Base-by-base conservation (phyloP, 2,329 filamentous ascomycete species). In the Rhynchosporium graminicola region DNA sequence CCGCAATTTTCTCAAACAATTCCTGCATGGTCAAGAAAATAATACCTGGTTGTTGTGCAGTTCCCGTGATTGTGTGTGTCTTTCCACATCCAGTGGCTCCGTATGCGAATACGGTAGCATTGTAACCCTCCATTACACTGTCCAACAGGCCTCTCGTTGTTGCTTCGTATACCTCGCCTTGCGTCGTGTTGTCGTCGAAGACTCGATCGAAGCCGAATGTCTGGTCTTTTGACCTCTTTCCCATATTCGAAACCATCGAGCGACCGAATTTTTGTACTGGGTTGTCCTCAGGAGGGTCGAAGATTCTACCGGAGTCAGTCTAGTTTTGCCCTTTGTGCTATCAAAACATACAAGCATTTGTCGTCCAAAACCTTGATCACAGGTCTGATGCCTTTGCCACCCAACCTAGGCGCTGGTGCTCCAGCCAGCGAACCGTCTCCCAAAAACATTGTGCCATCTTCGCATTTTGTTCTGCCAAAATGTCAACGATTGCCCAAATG, bases 1-100 rank as follows among this genome's bases (percentile, higher is more conserved):
- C 95, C n/a, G 82, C 80, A 69, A 99, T 97, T 76, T 94, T 91
- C 78, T 99, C 95, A 73, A 99, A 99, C 29, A 99, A 81, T 77
- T 99, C 95, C 77, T 98, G 94, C 93, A 99, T 99, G 0, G 95
- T 98, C 71, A 99, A 80, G 78, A 98, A 99, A 75, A 99, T 99
- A 72, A 99, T 98, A 62, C 95, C 95, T 0, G 95, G 95, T 73
- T 96, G 90, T 74, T 96, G 90, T 1, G 92, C 79, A 0, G 94
- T 97, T 68, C 95, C 95, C 3, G 89, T 92, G 72, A 99, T 99
- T 9, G 95, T 99, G 76, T 99, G 95, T 29, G 95, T 99, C 80
- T 99, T 99, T 76, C 95, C 95, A 76, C 95, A 99, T 45, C 95
- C 95, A 0, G 95, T 99, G 45, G 95, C 95, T 69, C 95, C 95